Evolutionary conservation across 2,329 filamentous ascomycete species (phyloP), one percentile per base, ranked within the genome.

Genomic region (Colletotrichum orbiculare): DNA sequence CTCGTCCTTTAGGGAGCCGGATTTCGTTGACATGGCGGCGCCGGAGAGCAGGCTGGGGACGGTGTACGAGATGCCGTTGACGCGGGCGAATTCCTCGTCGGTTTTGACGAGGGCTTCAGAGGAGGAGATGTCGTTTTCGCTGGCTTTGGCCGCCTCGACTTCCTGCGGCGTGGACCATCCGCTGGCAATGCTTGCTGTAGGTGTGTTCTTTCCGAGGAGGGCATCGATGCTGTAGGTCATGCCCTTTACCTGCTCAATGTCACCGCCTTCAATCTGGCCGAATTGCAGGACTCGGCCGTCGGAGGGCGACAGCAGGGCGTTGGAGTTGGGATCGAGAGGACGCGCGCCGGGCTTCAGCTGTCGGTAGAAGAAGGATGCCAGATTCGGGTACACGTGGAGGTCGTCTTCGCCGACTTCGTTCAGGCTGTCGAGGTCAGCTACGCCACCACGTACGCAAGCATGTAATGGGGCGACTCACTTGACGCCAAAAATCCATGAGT

Each of bases 241-340:
- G 66, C 96, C 96, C 80, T 99, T 99, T 69, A 99, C 95, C 80
- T 99, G 96, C 77, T 99, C 96, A 47, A 99, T 96, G 73, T 97
- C 93, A 52, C 95, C 94, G 72, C 94, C 89, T 73, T 96, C 91
- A 62, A 99, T 97, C 71, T 89, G 89, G 10, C 96, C 96, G 71
- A 94, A 97, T 72, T 98, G 95, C 34, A 99, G 86, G 49, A 99
- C 86, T 68, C 91, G 91, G 50, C 96, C 96, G 76, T 99, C 96
- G 6, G 96, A 89, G 1, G 96, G 96, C 1, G 93, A 96, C 8
- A 98, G 81, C 6, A 99, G 81, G 9, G 93, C 91, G 73, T 92
- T 90, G 1, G 87, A 86, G 70, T 95, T 89, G 2, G 92, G 88
- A 73, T 98, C 93, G 12, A 99, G 83, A 1, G 94, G 94, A 34